Base-by-base conservation (phyloP, 1,139 yeast species). In the Nadsonia commutata region DNA sequence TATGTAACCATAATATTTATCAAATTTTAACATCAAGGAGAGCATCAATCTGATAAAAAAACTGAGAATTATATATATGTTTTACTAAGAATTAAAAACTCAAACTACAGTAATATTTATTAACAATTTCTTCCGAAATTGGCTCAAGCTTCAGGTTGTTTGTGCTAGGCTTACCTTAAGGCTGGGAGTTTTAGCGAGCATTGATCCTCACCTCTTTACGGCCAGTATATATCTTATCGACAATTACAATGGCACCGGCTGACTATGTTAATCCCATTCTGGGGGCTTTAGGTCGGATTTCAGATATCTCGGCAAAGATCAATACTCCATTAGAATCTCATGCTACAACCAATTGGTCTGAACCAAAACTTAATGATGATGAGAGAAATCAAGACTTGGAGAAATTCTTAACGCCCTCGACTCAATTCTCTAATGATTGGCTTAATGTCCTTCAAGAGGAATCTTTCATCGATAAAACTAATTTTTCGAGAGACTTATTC, bases 401-500 rank as follows among this genome's bases (percentile, higher is more conserved):
- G n/a, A 51, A 52, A 41, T 64, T 58, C 42, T 48, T 64, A 43
- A 56, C 56, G 2, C 68, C 68, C 0, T 44, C 53, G 3, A 43
- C 55, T 3, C 37, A 44, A 8, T 62, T 65, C 42, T 52, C 59
- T 5, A 43, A 45, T 2, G 53, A 52, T 20, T 64, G 68, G 68
- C 52, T 64, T 22, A 50, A 58, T 41, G 42, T 48, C 22, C 48
- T 64, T n/a, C 65, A 64, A 49, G 54, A 56, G 53, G 56, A 49
- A 38, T 60, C 48, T 18, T 19, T 21, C 1, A 54, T 64, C 2
- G 62, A 57, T 18, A 54, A 56, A 36, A 45, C 48, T 8, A 42
- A 49, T n/a, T 55, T 61, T 18, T 49, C 67, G 3, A 52, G 52
- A 4, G 61, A 62, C 39, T 55, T 68, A 3, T 65, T 53, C 49